Conservation (phyloP, 495 filamentous ascomycete species). For the Trichoderma orchidacearum region DNA sequence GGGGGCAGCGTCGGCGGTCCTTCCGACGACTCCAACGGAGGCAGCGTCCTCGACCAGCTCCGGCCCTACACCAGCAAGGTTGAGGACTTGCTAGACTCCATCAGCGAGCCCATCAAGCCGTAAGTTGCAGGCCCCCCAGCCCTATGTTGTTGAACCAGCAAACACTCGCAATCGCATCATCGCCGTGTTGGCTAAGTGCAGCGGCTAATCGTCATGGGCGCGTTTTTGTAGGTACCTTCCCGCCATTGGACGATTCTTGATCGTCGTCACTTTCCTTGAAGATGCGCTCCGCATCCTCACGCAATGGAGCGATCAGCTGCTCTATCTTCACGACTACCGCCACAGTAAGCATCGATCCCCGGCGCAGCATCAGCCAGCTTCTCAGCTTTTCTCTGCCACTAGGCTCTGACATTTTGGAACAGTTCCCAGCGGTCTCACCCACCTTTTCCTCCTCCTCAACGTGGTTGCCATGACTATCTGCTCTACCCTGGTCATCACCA, state of each 20-base stretch:
- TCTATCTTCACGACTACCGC: constrained; percentile 85
- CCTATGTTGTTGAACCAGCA: not conserved
- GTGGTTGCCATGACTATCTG: constrained; percentile 78
- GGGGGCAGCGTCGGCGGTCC: constrained; percentile 21
- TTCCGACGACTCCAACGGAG: constrained; percentile 46
- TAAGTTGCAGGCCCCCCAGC: constrained; percentile 35
- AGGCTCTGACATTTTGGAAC: constrained; percentile 3
- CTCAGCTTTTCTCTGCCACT: not conserved
- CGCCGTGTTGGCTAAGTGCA: not conserved
- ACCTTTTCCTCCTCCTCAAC: constrained; percentile 85
- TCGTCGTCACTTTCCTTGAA: constrained; percentile 96
- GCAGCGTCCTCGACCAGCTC: constrained; percentile 82
- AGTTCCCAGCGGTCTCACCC: constrained; percentile 86
- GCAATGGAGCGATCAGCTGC: constrained; percentile 93
- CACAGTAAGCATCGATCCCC: constrained; percentile 54
- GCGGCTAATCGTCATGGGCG: not conserved
- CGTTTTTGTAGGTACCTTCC: constrained; percentile 70
- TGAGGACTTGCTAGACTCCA: constrained; percentile 81
- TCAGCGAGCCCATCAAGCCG: constrained; percentile 91
- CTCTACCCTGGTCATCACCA: constrained; percentile 74
- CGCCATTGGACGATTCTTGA: constrained; percentile 89
- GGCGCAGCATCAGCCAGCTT: not conserved
- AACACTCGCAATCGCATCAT: not conserved
- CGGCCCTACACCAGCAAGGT: constrained; percentile 95
- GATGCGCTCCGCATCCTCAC: constrained; percentile 92